A percentile compares a stretch with the other conserved stretches of the same genome.
Evolutionary conservation across 2,329 filamentous ascomycete genomes (phyloP).

Genomic region (Chrysoporthe deuterocubensis): DNA sequence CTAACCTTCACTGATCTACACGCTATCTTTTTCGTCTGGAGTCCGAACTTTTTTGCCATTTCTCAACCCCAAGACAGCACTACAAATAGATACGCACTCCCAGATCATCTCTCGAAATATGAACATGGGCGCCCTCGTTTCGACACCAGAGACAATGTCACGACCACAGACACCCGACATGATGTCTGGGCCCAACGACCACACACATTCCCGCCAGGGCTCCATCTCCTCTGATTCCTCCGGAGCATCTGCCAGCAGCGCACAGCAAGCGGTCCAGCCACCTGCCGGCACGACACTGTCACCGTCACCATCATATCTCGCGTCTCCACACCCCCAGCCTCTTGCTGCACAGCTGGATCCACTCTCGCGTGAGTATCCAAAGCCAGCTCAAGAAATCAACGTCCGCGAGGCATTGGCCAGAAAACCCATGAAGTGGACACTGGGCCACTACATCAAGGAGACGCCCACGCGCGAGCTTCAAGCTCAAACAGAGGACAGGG

Average conservation of each 20-base stretch:
- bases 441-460: constrained; percentile 43
- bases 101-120: background rate
- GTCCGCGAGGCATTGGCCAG: constrained; percentile 49
- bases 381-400: constrained; percentile 45
- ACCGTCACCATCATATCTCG: background rate
- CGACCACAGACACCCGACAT: background rate
- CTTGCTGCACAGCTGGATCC: constrained; percentile 34
- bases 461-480: constrained; percentile 33
- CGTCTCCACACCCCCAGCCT: background rate
- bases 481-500: constrained; percentile 37
- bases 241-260: constrained; percentile 20
- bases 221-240: constrained; percentile 29
- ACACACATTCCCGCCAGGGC: constrained; percentile 20
- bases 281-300: constrained; percentile 5
- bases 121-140: constrained; percentile 6
- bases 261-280: constrained; percentile 14
- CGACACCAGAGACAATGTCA: constrained; percentile 5
- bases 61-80: background rate
- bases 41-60: background rate
- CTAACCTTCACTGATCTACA: background rate
- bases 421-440: constrained; percentile 44
- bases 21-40: background rate
- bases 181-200: background rate
- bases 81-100: background rate
- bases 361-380: constrained; percentile 45